A percentile compares a stretch with the other conserved stretches of the same genome.
Evolutionary conservation across 116 monocot genomes (phyloP).

Genomic region (Phalaenopsis hybrid): DNA sequence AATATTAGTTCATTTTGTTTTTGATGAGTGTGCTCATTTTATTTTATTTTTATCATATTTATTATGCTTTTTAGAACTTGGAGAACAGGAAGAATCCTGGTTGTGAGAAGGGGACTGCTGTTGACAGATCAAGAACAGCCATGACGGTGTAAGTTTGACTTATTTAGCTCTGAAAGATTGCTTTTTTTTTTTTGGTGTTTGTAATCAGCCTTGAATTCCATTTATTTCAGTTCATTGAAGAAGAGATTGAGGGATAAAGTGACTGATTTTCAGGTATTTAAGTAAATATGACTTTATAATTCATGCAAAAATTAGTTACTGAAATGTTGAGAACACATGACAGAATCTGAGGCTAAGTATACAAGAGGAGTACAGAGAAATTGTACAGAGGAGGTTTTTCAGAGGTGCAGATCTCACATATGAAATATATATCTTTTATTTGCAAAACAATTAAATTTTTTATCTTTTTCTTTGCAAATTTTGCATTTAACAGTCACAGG

Average conservation of each 20-base stretch:
- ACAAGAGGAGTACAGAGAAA: conserved; percentile 50
- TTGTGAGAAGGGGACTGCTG: conserved; percentile 49
- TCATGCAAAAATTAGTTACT: neutral
- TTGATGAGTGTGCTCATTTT: neutral
- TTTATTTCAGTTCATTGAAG: conserved; percentile 39
- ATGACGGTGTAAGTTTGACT: conserved; percentile 31
- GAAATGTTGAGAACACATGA: neutral
- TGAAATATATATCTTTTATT: neutral
- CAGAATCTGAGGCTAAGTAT: conserved; percentile 46
- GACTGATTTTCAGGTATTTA: conserved; percentile 45
- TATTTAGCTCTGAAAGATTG: neutral
- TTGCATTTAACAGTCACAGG: conserved; percentile 39
- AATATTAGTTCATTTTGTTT: neutral
- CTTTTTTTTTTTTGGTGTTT: neutral
- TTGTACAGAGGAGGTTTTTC: conserved; percentile 39
- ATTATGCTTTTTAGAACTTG: conserved; percentile 26
- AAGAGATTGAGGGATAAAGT: conserved; percentile 51
- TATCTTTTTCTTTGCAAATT: neutral
- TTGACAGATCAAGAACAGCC: conserved; percentile 49
- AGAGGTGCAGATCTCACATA: conserved; percentile 24
- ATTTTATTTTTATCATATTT: neutral
- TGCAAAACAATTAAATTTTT: neutral
- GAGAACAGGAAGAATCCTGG: conserved; percentile 37
- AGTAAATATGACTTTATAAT: neutral
- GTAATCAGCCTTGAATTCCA: too few species aligned